Base-by-base conservation (phyloP, 2,329 filamentous ascomycete genomes). In the Penicillium fuscoglaucum region DNA sequence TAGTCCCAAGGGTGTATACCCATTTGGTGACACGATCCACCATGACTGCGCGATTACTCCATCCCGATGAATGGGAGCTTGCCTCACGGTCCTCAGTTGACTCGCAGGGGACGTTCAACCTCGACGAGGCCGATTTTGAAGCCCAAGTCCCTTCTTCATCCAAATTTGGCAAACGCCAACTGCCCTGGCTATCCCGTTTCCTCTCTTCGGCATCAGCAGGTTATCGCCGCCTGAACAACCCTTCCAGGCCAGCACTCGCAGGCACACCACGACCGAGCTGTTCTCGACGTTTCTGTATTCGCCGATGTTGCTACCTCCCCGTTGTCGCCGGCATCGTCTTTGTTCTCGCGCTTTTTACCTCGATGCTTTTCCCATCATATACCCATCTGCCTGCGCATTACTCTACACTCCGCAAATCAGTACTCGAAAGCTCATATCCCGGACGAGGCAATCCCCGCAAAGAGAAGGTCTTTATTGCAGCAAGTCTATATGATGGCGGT, bases 401-500 rank as follows among this genome's bases (percentile, higher is more conserved):
- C 65, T 58, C 73, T 41, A 72, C 66, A 5, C 70, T 79, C 17
- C 71, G 70, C 52, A 59, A 69, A 31, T 63, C 66, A 9, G 68
- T 72, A 4, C 55, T 67, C 26, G 65, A 66, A 29, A 77, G 74
- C 24, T 63, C 69, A 24, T 55, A 63, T 6, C 61, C 72, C 6
- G 79, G 78, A 4, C 69, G 81, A 47, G 83, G 78, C 8, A 87
- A 87, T 61, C 67, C 77, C 1, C 73, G 78, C 54, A 79, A 84
- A 50, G 87, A 91, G 70, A 88, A 86, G 66, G 78, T 91, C n/a
- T 91, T 89, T 68, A 89, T 92, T 52, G 87, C 87, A 1, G 84
- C 88, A 17, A 90, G 87, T 66, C 80, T 92, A 54, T 88, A 89
- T 65, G 88, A 91, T 66, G 77, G 79, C 21, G 78, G 79, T 7